Conservation (phyloP, 129 eudicot species). For the Scalesia atractyloides region DNA sequence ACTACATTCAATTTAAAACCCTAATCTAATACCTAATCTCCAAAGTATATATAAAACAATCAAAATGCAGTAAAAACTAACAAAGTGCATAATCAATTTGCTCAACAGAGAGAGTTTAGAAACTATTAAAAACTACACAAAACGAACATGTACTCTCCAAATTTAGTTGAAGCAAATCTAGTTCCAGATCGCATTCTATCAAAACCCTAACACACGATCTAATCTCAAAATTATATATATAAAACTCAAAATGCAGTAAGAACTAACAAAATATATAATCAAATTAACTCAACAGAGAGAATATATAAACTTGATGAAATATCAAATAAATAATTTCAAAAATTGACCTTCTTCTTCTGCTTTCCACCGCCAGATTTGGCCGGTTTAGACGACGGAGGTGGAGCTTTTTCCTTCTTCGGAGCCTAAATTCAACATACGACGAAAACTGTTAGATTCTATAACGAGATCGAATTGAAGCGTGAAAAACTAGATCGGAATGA, state of each 20-base stretch:
- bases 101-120: no score
- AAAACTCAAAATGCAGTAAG: background rate
- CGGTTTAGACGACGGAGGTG: slow-evolving; percentile 90
- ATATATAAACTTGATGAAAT: no score
- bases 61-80: no score
- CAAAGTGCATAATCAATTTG: no score
- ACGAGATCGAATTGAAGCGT: background rate
- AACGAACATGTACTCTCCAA: no score
- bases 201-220: background rate
- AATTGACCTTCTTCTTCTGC: slow-evolving; percentile 82
- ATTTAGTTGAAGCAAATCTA: no score
- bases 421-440: slow-evolving; percentile 43
- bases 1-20: no score
- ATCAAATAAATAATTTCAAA: background rate
- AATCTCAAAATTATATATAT: slow-evolving; percentile 6
- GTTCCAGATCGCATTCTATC: background rate
- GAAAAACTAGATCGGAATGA: background rate
- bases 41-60: no score
- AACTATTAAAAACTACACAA: no score
- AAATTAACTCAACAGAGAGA: no score
- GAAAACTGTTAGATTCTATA: background rate
- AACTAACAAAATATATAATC: background rate
- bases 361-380: slow-evolving; percentile 93
- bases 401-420: slow-evolving; percentile 84
- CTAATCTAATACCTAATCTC: no score